Base-by-base conservation (phyloP, 225 moss, liverwort and hornwort genomes). In the Lunularia cruciata region DNA sequence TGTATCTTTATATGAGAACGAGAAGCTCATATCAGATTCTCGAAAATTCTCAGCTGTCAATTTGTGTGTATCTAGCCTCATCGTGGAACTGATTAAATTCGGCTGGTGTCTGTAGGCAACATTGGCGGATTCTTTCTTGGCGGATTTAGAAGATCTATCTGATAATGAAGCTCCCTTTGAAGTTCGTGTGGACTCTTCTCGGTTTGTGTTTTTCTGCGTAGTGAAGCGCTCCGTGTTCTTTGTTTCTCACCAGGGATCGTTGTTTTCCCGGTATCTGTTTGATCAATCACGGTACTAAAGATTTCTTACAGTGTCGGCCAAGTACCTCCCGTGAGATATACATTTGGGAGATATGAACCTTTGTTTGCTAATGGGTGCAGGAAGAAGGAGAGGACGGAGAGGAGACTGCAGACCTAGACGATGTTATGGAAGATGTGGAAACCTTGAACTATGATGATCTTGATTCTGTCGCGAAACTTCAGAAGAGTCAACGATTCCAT, bases 101-200 rank as follows among this genome's bases (percentile, higher is more conserved):
- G 33, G 34, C 23, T 33, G 14, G 3, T 54, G 5, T 34, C 6
- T 54, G 78, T 71, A 94, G 90, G 86, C 89, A 57, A 96, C 95
- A 20, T 76, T 96, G 31, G 95, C 95, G 54, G 92, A 96, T 71
- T 96, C 90, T 3, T 96, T 96, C 68, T 75, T 96, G 79, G 95
- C 90, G 23, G 95, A 92, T 75, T 81, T 96, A n/a, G 92, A 96
- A 45, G 90, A 92, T 27, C 71, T 96, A 57, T 96, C 95, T 16
- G 95, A 96, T 71, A 86, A 90, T 39, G 92, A 90, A 19, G 86
- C 73, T 28, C 82, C 84, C 25, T 76, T 84, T 31, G 90, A 96
- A 88, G 94, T 94, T 65, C 20, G 59, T 38, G 32, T 34, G 27
- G n/a, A n/a, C n/a, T n/a, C n/a, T n/a, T n/a, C n/a, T n/a, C n/a